These are phyloP conservation scores for Penicillium sp. DNA, from an alignment of 2,329 filamentous ascomycete species.

Conservation along the genomic window DNA sequence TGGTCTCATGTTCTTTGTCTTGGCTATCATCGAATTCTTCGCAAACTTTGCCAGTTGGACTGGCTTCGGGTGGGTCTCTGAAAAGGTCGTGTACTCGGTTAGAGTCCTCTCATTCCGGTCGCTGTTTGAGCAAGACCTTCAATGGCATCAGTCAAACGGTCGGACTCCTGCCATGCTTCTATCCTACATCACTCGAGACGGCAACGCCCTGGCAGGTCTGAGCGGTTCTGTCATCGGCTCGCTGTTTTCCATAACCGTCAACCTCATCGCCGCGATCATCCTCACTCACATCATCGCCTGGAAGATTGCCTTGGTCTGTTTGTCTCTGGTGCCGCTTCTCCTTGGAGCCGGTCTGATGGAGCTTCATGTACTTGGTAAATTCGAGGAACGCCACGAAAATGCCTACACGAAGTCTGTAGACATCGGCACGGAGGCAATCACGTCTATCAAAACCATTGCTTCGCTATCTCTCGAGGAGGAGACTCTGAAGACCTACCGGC, in stretches of 20 bases:
- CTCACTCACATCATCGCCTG: conserved; percentile 73
- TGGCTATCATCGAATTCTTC: conserved; percentile 63
- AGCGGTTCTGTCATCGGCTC: conserved; percentile 73
- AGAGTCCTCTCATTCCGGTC: conserved; percentile 67
- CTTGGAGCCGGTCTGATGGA: conserved; percentile 72
- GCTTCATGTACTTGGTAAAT: conserved; percentile 61
- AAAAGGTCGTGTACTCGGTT: conserved; percentile 67
- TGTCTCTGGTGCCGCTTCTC: conserved; percentile 69
- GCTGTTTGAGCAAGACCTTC: conserved; percentile 66
- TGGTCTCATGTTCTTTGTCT: conserved; percentile 63
- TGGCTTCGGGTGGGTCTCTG: conserved; percentile 62
- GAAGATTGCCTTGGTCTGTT: conserved; percentile 74
- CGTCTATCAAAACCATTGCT: conserved; percentile 57
- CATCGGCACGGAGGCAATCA: conserved; percentile 57
- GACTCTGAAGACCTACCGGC: conserved; percentile 50
- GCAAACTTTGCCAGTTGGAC: conserved; percentile 65
- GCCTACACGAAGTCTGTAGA: conserved; percentile 56
- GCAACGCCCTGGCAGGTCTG: conserved; percentile 67
- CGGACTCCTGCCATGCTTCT: conserved; percentile 66
- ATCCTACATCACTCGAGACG: conserved; percentile 70
- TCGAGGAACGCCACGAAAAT: conserved; percentile 59
- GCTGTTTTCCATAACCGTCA: conserved; percentile 68
- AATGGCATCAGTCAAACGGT: conserved; percentile 71
- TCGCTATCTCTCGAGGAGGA: conserved; percentile 57
- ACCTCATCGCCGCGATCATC: conserved; percentile 69